Evolutionary conservation across 148 eudicot genomes (phyloP).

Genomic region (Nepenthes gracilis): DNA sequence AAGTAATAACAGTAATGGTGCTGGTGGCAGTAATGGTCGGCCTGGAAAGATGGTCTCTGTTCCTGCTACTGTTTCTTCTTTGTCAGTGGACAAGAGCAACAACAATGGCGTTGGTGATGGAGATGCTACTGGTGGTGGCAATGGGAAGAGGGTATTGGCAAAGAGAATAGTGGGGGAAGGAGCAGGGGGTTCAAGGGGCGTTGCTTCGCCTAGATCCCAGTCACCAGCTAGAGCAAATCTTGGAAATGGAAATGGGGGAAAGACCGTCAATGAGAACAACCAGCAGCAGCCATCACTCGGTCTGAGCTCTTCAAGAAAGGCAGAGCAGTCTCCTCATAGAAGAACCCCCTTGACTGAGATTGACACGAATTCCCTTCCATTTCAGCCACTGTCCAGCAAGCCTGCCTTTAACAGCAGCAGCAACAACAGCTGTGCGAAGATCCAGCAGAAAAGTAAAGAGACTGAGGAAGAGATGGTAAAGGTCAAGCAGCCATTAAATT

Average conservation of each 20-base stretch:
- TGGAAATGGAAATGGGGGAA: slow-evolving; percentile 9
- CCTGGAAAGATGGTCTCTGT: slow-evolving; percentile 92
- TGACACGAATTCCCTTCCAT: slow-evolving; percentile 46
- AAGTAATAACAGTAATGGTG: slow-evolving; percentile 11
- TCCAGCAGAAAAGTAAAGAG: slow-evolving; percentile 16
- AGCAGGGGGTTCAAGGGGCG: slow-evolving; percentile 12
- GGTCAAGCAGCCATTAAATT: slow-evolving; percentile 20
- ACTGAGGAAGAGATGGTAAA: slow-evolving; percentile 21
- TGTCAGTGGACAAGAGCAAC: slow-evolving; percentile 45
- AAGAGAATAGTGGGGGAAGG: slow-evolving; percentile 56
- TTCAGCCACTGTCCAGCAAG: slow-evolving; percentile 33
- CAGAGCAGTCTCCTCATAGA: slow-evolving; percentile 72
- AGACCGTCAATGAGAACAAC: slow-evolving; percentile 6
- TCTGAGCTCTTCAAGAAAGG: slow-evolving; percentile 72
- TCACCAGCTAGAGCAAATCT: slow-evolving; percentile 23
- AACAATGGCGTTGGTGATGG: slow-evolving; percentile 15
- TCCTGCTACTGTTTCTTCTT: slow-evolving; percentile 64
- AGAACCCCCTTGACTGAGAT: slow-evolving; percentile 77
- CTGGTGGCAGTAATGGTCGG: slow-evolving; percentile 5
- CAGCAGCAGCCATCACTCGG: slow-evolving; percentile 44
- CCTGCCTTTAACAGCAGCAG: background rate
- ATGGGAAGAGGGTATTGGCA: slow-evolving; percentile 66
- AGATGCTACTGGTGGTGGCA: slow-evolving; percentile 8
- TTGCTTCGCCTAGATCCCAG: slow-evolving; percentile 37
- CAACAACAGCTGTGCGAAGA: slow-evolving; percentile 9